Evolutionary conservation across 176 grass and related monocot species (phyloP), one percentile per base, ranked within the genome.

Genomic region (Musa acuminata): DNA sequence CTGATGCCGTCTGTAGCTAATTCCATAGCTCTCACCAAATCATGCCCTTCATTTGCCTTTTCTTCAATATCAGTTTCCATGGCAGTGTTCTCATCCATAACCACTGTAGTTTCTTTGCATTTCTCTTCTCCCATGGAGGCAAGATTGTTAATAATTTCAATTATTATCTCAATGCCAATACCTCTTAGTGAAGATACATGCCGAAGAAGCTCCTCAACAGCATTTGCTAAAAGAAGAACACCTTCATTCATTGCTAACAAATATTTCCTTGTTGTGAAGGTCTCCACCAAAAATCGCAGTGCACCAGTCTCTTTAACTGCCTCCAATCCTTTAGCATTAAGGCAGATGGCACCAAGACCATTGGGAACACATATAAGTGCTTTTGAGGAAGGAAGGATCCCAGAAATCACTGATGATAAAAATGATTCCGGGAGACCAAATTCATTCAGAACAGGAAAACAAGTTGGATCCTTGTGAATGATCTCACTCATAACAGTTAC

Each of bases 401-500:
- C 95, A 79, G 85, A 84, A 69, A 80, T 74, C 54, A 99, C 88
- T 74, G 95, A 99, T 1, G 80, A 84, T 69, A 99, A 76, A 87
- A 99, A 99, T 71, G 90, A 82, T 84, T 94, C 82, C 63, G 95
- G 95, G 75, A 99, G 83, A 77, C 87, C 90, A 85, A 89, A 86
- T 75, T 99, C 90, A 71, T 91, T 82, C 71, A 99, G 78, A 83
- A 87, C 72, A 89, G 80, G 69, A 85, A 91, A 99, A 78, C 95
- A 94, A 71, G 88, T 99, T 64, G 95, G 95, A 65, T 99, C 95
- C 78, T 91, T 99, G 68, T 99, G 95, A 79, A 99, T 99, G 77
- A 99, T 99, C 81, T 99, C 95, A 55, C 90, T 94, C 95, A 99
- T 94, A 83, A 99, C 87, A 82, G 90, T 91, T 71, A 99, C 95